Conservation (phyloP, 495 filamentous ascomycete genomes). For the Penicillium flavigenum region DNA sequence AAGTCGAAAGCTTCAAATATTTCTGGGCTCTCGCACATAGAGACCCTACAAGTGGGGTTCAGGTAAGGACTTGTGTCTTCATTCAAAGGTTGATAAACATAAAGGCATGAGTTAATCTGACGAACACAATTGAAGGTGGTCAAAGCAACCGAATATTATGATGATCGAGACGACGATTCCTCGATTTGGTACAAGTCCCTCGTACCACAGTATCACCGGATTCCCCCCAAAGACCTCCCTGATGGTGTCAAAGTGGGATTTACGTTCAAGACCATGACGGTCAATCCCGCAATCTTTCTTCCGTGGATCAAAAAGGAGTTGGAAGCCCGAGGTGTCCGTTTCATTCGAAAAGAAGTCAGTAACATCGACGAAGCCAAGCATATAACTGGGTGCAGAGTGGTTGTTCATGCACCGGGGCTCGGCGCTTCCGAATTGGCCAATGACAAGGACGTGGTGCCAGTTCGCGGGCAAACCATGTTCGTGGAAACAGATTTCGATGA, state of each 20-base stretch:
- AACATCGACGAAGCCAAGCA: conserved; percentile 14
- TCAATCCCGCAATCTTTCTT: conserved; percentile 17
- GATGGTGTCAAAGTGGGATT: conserved; percentile 13
- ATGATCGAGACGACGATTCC: conserved; percentile 22
- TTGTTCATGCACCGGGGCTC: conserved; percentile 21
- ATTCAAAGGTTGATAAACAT: too few species aligned
- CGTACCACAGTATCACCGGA: conserved; percentile 16
- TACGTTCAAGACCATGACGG: conserved; percentile 17
- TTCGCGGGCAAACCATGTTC: conserved; percentile 26
- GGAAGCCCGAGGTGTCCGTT: conserved; percentile 9
- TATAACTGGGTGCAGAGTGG: conserved; percentile 6
- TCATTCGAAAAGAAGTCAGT: conserved; percentile 11
- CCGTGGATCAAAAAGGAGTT: conserved; percentile 21
- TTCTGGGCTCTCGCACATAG: conserved; percentile 23
- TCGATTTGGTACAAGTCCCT: conserved; percentile 23
- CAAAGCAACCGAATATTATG: conserved; percentile 20
- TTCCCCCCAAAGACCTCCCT: conserved; percentile 9
- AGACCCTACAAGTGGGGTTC: conserved; percentile 23
- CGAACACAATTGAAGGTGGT: too few species aligned
- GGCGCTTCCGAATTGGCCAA: conserved; percentile 14
- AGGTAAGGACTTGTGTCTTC: conserved; percentile 5
- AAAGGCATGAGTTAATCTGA: too few species aligned
- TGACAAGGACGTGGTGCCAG: conserved; percentile 15
- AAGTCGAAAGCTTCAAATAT: conserved; percentile 19
- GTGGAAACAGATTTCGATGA: conserved; percentile 18